phyloP scores from a whole-genome alignment of 2,329 filamentous ascomycete species.

The Sporothrix brasiliensis region DNA sequence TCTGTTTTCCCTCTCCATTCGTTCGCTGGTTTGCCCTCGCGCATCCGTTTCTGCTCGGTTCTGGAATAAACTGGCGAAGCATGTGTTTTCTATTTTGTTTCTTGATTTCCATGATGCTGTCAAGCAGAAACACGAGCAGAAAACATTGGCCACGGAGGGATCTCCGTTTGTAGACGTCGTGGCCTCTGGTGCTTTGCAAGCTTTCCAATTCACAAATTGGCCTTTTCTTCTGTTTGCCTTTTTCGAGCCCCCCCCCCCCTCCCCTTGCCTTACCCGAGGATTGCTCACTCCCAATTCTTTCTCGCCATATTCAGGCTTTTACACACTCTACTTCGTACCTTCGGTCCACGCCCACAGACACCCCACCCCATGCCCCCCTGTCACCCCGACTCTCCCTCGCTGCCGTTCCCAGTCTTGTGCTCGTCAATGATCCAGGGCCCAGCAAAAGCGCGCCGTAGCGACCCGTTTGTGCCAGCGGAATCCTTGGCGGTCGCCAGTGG shows the following conservation, averaged over 20 bases:
- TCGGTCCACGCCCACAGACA: conserved; percentile 9
- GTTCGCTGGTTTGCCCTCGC: not conserved
- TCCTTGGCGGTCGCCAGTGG: not conserved
- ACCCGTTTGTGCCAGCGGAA: conserved; percentile 25
- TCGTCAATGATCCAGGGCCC: conserved; percentile 22
- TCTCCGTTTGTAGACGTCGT: no score
- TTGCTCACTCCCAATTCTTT: not conserved
- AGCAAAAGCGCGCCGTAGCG: conserved; percentile 9
- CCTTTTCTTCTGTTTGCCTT: not conserved
- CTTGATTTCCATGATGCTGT: not conserved
- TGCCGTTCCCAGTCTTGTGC: conserved; percentile 21
- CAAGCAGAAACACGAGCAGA: not conserved
- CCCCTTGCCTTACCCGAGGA: not conserved
- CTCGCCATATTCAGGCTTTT: not conserved
- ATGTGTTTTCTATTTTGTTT: not conserved
- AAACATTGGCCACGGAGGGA: not conserved
- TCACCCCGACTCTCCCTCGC: conserved; percentile 17
- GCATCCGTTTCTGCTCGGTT: conserved; percentile 4
- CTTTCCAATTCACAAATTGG: not conserved
- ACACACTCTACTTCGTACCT: conserved; percentile 2
- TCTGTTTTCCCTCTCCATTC: not conserved
- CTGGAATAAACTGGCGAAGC: conserved; percentile 6
- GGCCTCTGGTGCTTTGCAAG: no score
- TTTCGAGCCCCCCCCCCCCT: not conserved
- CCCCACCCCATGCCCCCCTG: conserved; percentile 9